These are phyloP conservation scores for Penicillium hesseltinei DNA, from an alignment of 2,329 filamentous ascomycete genomes.

Conservation along the genomic window DNA sequence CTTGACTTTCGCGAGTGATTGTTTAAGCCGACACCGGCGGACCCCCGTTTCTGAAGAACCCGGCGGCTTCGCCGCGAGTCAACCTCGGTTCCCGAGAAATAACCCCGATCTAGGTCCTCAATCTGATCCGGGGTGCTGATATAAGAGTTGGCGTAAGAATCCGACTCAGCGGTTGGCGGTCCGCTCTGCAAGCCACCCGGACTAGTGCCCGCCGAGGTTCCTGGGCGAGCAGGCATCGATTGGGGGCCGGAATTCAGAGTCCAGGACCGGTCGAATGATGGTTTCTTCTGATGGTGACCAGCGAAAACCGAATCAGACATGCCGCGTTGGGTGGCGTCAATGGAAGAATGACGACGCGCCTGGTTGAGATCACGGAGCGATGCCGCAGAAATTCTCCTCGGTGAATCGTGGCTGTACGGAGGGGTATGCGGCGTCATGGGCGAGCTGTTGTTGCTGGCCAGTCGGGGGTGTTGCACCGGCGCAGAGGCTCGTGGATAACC, in stretches of 20 bases:
- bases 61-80: conserved; percentile 71
- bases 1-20: conserved; percentile 69
- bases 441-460: conserved; percentile 40
- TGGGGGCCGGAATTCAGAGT: conserved; percentile 47
- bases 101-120: conserved; percentile 76
- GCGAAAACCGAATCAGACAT: conserved; percentile 29
- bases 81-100: conserved; percentile 86
- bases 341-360: conserved; percentile 82
- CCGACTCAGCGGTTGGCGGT: conserved; percentile 28
- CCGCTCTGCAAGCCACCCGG: conserved; percentile 19
- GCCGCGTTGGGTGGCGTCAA: conserved; percentile 61
- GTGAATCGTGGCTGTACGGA: conserved; percentile 41
- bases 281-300: conserved; percentile 53
- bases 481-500: conserved; percentile 27
- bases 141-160: conserved; percentile 23
- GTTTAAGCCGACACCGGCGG: conserved; percentile 38
- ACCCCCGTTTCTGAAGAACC: conserved; percentile 71
- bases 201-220: conserved; percentile 32
- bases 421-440: conserved; percentile 47
- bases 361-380: conserved; percentile 80
- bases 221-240: conserved; percentile 33
- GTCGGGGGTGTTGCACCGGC: conserved; percentile 31
- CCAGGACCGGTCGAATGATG: conserved; percentile 61
- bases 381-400: conserved; percentile 68
- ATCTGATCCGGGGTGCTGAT: conserved; percentile 34